Evolutionary conservation across 768 basidiomycete genomes (phyloP).

Genomic region (Sporobolomyces phaffii): DNA sequence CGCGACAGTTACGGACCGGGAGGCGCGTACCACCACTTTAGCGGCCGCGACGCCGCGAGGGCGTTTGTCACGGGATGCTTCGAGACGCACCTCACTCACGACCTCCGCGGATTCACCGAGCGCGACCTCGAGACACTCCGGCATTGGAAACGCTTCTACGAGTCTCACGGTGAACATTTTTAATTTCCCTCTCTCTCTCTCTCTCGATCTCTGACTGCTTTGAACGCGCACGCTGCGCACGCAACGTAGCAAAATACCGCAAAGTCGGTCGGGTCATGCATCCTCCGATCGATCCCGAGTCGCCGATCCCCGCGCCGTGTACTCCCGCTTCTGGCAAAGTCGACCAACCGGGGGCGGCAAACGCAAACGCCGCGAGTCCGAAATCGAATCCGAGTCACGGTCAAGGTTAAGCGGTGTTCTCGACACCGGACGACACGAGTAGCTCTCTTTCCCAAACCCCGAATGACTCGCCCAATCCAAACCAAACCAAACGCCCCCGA

Average conservation of each 20-base stretch:
- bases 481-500: too few relatives aligned
- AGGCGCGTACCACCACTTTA: slow-evolving; percentile 54
- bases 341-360: too few relatives aligned
- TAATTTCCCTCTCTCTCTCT: neutral
- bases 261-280: slow-evolving; percentile 50
- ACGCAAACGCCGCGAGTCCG: too few relatives aligned
- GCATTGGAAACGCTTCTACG: slow-evolving; percentile 77
- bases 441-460: too few relatives aligned
- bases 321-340: too few relatives aligned
- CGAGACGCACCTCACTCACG: slow-evolving; percentile 80
- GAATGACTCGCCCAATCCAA: too few relatives aligned
- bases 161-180: neutral
- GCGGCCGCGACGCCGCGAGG: slow-evolving; percentile 54
- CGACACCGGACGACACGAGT: too few relatives aligned
- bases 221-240: neutral
- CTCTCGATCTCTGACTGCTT: neutral
- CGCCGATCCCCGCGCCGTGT: neutral
- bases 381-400: too few relatives aligned
- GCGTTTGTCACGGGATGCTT: slow-evolving; percentile 94
- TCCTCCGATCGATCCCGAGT: slow-evolving; percentile 50
- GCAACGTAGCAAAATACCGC: slow-evolving; percentile 17
- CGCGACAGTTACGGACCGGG: slow-evolving; percentile 71
- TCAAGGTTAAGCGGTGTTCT: too few relatives aligned
- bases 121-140: slow-evolving; percentile 69
- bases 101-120: slow-evolving; percentile 71